Evolutionary conservation across 306 rosid genomes (phyloP).

Genomic region (Delonix regia): DNA sequence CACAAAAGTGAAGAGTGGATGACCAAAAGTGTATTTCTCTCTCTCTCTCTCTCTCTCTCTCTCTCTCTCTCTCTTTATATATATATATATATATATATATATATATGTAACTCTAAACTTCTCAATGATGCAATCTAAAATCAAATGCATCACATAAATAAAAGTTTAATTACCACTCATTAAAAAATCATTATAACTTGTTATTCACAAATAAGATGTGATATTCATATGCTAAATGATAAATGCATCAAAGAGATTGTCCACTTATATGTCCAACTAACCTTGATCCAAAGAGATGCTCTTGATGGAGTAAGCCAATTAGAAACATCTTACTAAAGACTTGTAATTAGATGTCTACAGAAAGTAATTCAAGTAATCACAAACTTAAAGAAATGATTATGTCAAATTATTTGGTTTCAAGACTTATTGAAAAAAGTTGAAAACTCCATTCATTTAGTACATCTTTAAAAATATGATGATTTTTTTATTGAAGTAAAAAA

Average conservation of each 20-base stretch:
- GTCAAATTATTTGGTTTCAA: conserved; percentile 9
- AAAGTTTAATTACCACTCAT: too few relatives aligned
- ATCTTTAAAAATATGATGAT: not conserved
- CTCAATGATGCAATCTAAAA: too few relatives aligned
- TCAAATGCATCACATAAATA: too few relatives aligned
- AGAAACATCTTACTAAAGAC: conserved; percentile 88
- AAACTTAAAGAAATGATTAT: conserved; percentile 12
- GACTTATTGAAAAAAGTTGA: not conserved
- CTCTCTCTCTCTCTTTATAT: too few relatives aligned
- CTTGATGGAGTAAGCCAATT: conserved; percentile 83
- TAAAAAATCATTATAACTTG: too few relatives aligned
- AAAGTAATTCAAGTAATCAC: conserved; percentile 39
- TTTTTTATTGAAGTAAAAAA: not conserved
- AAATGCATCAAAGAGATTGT: conserved; percentile 15
- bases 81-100: too few relatives aligned
- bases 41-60: too few relatives aligned
- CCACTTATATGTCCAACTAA: conserved; percentile 35
- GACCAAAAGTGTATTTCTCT: too few relatives aligned
- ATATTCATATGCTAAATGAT: conserved; percentile 18
- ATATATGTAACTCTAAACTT: too few relatives aligned
- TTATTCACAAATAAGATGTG: too few relatives aligned
- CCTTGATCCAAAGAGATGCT: conserved; percentile 71
- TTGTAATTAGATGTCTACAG: conserved; percentile 71
- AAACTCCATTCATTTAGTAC: conserved; percentile 10
- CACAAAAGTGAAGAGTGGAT: too few relatives aligned